These are phyloP conservation scores for Lactifluus pinguis DNA, from an alignment of 768 basidiomycete species.

Conservation along the genomic window DNA sequence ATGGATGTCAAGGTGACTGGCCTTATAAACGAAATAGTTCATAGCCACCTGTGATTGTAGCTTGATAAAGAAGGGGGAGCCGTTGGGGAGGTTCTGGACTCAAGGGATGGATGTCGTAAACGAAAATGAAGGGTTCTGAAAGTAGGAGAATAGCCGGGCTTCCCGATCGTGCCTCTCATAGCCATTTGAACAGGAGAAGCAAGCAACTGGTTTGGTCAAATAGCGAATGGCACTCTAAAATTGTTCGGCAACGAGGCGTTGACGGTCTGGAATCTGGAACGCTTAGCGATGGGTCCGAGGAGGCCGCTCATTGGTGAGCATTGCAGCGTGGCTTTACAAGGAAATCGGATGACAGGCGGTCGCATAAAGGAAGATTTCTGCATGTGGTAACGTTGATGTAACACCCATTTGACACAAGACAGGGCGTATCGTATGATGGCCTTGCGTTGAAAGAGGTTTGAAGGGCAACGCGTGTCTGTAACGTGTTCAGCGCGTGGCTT, in stretches of 20 bases:
- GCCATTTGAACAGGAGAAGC: neutral
- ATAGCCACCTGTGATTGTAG: neutral
- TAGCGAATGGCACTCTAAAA: conserved; percentile 15
- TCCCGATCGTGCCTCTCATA: conserved; percentile 9
- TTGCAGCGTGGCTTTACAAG: neutral
- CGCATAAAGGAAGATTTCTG: neutral
- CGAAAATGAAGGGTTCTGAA: conserved; percentile 5
- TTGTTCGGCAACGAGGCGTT: conserved; percentile 11
- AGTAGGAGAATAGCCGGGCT: conserved; percentile 3
- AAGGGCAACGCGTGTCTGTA: conserved; percentile 5
- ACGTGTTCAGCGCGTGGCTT: conserved; percentile 17
- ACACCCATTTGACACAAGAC: neutral
- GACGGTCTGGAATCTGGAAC: conserved; percentile 5
- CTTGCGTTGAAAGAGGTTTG: neutral
- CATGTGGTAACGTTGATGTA: conserved; percentile 11
- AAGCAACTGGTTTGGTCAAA: neutral
- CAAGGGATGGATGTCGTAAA: conserved; percentile 13
- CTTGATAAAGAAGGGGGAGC: conserved; percentile 4
- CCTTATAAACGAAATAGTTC: conserved; percentile 12
- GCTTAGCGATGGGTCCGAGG: conserved; percentile 15
- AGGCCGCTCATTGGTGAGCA: neutral
- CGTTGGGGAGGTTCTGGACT: conserved; percentile 15
- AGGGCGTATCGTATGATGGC: neutral
- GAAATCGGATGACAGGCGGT: neutral
- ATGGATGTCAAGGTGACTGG: neutral